phyloP scores from a whole-genome alignment of 148 eudicot genomes.

The Chenopodium formosanum region DNA sequence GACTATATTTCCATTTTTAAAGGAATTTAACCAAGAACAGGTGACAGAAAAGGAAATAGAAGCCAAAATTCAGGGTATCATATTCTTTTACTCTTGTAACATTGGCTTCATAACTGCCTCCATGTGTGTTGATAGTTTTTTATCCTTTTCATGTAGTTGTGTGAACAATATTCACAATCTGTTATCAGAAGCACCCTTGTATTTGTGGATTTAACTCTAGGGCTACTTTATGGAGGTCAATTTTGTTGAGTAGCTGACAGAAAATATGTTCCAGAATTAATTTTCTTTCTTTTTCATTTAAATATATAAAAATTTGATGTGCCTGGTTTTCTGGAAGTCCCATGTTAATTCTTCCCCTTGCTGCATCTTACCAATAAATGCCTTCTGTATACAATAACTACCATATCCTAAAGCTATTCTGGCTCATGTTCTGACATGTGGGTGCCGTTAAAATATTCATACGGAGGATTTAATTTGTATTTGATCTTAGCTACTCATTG shows the following conservation, averaged over 20 bases:
- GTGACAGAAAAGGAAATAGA: constrained; percentile 48
- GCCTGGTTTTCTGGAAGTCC: background rate
- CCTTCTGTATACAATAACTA: too few relatives aligned
- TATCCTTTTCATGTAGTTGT: background rate
- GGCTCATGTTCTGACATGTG: background rate
- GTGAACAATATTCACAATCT: background rate
- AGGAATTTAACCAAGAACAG: constrained; percentile 53
- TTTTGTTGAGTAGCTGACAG: background rate
- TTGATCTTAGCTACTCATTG: background rate
- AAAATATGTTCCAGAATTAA: background rate
- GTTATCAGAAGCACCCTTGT: background rate
- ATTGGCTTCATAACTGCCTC: background rate
- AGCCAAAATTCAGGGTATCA: constrained; percentile 58
- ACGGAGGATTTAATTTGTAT: background rate
- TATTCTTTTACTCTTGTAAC: background rate
- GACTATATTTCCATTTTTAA: constrained; percentile 40
- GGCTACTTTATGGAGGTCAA: background rate
- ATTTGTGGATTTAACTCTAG: background rate
- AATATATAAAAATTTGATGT: background rate
- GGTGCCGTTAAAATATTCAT: background rate
- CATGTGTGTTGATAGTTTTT: background rate
- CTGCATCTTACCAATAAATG: background rate
- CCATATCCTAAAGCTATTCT: background rate
- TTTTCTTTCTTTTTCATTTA: background rate
- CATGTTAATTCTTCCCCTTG: background rate